Base-by-base conservation (phyloP, 2,329 filamentous ascomycete species). In the Sporothrix sp. region DNA sequence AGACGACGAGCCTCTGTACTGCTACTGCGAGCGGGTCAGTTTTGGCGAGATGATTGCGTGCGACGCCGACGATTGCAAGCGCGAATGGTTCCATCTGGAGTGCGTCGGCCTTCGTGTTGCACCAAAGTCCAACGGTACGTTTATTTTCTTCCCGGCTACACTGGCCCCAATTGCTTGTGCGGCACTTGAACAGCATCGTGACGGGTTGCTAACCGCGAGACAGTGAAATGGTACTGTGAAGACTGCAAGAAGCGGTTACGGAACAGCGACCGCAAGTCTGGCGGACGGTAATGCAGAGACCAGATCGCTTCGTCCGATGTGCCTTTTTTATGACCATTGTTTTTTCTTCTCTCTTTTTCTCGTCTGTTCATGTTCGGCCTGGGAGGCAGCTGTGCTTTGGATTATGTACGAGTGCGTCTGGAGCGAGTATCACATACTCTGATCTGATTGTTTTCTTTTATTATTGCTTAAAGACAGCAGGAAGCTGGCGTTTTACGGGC, bases 41-140 rank as follows among this genome's bases (percentile, higher is more conserved):
- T 90, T 88, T 61, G 85, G 86, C 18, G 85, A 87, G 67, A 90
- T 90, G 86, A 84, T 90, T 38, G 86, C 83, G 2, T 90, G 85
- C 61, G 86, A 90, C 63, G 81, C 80, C 7, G 77, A 83, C 53
- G 77, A 79, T 44, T 90, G 86, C 66, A 75, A 79, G 57, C 75
- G 79, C 55, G 85, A 90, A 66, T 90, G 86, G 86, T 91, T 90
- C 70, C 86, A 90, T 71, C 68, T 93, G 45, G 84, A 82, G 45
- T 93, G 87, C 64, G 86, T 88, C 27, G 87, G 87, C 23, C 67
- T 93, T 59, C 85, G 84, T 59, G 84, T 84, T 53, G 84, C 86
- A 48, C 87, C 87, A n/a, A 82, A 78, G 52, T 80, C 81, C 56
- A 87, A 83, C 66, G 78, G 84, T 87, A 68, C 72, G 81, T 78